Evolutionary conservation across 106 monocot species (phyloP).

Genomic region (Allium fistulosum): DNA sequence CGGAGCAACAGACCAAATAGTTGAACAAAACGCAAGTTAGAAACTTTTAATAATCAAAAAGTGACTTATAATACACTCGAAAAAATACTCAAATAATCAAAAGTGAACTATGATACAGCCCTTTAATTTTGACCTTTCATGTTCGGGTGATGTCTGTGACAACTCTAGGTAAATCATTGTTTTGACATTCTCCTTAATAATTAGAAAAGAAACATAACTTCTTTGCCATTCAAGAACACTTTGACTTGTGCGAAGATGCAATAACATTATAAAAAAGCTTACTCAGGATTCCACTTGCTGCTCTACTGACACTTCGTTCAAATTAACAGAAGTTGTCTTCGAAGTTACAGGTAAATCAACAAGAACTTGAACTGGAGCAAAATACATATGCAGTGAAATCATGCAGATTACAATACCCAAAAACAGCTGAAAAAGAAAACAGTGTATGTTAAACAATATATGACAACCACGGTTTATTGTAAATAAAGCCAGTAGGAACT

Average conservation of each 20-base stretch:
- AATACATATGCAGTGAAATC: constrained; percentile 97
- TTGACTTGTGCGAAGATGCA: constrained; percentile 1
- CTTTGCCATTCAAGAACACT: constrained; percentile 6
- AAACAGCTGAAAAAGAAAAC: constrained; percentile 60
- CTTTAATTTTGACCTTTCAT: no score
- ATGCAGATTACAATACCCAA: constrained; percentile 94
- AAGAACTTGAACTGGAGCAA: constrained; percentile 70
- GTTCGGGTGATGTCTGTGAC: no score
- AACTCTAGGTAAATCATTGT: background rate
- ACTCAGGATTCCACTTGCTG: constrained; percentile 24
- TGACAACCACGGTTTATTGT: background rate
- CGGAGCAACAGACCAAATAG: no score
- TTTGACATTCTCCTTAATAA: background rate
- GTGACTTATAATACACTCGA: no score
- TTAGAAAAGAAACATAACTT: background rate
- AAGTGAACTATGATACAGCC: no score
- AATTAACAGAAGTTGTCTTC: constrained; percentile 21
- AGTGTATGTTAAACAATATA: background rate
- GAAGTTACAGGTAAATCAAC: constrained; percentile 54
- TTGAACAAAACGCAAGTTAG: no score
- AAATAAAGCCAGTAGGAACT: background rate
- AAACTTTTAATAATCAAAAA: no score
- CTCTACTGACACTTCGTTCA: constrained; percentile 33
- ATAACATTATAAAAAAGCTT: constrained; percentile 4
- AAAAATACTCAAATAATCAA: no score